These are phyloP conservation scores for Schizopora paradoxa DNA, from an alignment of 1,284 basidiomycete genomes.

Conservation along the genomic window DNA sequence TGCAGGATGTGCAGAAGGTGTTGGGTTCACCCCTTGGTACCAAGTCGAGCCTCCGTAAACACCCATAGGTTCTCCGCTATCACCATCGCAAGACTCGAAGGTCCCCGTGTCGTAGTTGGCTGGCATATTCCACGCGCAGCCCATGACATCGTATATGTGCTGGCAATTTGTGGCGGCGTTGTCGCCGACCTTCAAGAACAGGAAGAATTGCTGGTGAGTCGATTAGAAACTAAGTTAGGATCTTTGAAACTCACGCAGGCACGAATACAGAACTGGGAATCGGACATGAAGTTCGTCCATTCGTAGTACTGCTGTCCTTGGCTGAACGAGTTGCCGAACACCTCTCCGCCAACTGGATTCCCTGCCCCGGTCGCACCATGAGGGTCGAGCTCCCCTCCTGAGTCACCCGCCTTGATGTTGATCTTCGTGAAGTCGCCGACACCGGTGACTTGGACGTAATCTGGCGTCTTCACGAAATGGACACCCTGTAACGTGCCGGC, in stretches of 20 bases:
- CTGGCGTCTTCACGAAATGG: constrained; percentile 63
- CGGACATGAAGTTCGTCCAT: constrained; percentile 66
- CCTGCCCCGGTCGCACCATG: constrained; percentile 31
- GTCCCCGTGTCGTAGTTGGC: constrained; percentile 49
- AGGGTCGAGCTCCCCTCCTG: constrained; percentile 34
- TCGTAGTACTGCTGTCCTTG: constrained; percentile 49
- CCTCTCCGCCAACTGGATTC: constrained; percentile 62
- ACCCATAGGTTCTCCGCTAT: constrained; percentile 58
- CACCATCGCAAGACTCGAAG: constrained; percentile 55
- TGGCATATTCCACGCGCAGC: constrained; percentile 65
- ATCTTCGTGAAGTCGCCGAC: constrained; percentile 59
- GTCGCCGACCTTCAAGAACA: constrained; percentile 50
- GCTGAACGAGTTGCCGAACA: constrained; percentile 68
- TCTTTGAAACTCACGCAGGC: too few relatives aligned
- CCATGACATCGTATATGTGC: constrained; percentile 60
- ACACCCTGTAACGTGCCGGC: constrained; percentile 70
- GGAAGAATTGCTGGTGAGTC: too few relatives aligned
- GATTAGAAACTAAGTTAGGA: too few relatives aligned
- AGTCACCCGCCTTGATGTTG: constrained; percentile 55
- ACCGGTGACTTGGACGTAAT: constrained; percentile 67
- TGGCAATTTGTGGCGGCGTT: constrained; percentile 56
- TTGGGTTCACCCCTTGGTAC: constrained; percentile 53
- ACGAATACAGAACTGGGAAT: constrained; percentile 64
- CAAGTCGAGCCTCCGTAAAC: constrained; percentile 64
- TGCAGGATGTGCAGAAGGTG: constrained; percentile 53